Conservation (phyloP, 2,329 filamentous ascomycete genomes). For the Microcyclospora pomicola region DNA sequence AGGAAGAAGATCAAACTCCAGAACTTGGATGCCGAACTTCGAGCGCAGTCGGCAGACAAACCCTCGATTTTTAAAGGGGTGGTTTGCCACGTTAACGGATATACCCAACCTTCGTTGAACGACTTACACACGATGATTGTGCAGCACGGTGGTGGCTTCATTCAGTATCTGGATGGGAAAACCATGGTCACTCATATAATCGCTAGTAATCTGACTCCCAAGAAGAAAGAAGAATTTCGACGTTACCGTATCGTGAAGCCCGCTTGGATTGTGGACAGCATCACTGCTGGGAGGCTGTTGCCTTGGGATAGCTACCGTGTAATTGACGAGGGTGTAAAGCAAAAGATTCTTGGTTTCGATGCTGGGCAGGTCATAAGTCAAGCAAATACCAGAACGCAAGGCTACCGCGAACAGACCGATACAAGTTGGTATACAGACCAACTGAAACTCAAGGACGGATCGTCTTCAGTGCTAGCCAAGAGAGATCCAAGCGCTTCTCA, state of each 20-base stretch:
- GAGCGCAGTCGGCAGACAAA: constrained; percentile 53
- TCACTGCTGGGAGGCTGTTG: constrained; percentile 64
- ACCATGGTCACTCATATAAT: constrained; percentile 90
- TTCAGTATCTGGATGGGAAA: constrained; percentile 91
- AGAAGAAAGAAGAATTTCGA: constrained; percentile 79
- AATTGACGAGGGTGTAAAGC: constrained; percentile 67
- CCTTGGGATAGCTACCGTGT: constrained; percentile 80
- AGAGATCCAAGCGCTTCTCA: constrained; percentile 13
- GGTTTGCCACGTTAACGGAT: constrained; percentile 79
- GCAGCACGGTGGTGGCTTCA: constrained; percentile 80
- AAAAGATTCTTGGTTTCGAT: constrained; percentile 57
- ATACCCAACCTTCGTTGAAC: constrained; percentile 85
- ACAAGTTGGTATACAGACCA: constrained; percentile 72
- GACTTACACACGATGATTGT: constrained; percentile 82
- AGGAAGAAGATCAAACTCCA: constrained; percentile 96
- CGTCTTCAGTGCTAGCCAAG: constrained; percentile 1
- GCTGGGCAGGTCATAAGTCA: constrained; percentile 55
- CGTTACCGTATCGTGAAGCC: constrained; percentile 88
- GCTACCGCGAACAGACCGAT: constrained; percentile 71
- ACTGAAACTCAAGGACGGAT: constrained; percentile 26
- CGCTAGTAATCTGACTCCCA: constrained; percentile 75
- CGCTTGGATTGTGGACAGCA: constrained; percentile 83
- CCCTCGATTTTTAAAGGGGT: constrained; percentile 82
- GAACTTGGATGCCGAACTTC: constrained; percentile 75
- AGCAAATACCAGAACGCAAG: constrained; percentile 42